These are phyloP conservation scores for Fraxinus americana DNA, from an alignment of 257 asterid genomes.

Conservation along the genomic window DNA sequence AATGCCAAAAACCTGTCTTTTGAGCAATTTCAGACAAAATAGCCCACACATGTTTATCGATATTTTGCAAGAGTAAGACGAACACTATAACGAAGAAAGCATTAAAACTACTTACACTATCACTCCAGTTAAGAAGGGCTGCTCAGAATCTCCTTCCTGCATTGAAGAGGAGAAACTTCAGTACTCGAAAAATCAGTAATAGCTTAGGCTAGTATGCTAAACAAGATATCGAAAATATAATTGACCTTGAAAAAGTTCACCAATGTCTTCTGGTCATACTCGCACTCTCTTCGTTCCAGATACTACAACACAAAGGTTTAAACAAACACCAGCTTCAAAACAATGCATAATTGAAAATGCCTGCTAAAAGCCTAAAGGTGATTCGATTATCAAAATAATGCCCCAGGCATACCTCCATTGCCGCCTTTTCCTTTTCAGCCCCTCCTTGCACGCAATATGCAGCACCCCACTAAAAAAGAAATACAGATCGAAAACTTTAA, in stretches of 20 bases:
- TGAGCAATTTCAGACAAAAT: background rate
- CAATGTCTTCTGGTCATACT: slow-evolving; percentile 72
- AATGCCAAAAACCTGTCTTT: background rate
- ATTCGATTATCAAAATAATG: background rate
- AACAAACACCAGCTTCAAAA: background rate
- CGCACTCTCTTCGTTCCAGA: slow-evolving; percentile 88
- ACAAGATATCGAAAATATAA: background rate
- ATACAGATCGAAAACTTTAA: background rate
- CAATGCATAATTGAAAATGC: background rate
- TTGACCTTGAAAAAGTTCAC: slow-evolving; percentile 74
- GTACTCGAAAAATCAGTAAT: background rate
- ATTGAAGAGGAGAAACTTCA: slow-evolving; percentile 7
- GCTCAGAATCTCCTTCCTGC: slow-evolving; percentile 67
- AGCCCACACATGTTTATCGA: background rate
- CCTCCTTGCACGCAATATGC: slow-evolving; percentile 88
- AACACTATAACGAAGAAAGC: background rate
- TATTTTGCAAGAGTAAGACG: background rate
- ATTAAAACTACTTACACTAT: slow-evolving; percentile 62
- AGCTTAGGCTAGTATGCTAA: background rate
- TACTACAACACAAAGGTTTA: slow-evolving; percentile 42
- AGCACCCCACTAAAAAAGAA: slow-evolving; percentile 81
- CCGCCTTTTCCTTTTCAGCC: slow-evolving; percentile 70
- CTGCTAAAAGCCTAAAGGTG: background rate
- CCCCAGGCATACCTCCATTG: slow-evolving; percentile 61
- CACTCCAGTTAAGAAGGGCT: slow-evolving; percentile 64